These are phyloP conservation scores for Fusarium nanum DNA, from an alignment of 2,329 filamentous ascomycete genomes.

Conservation along the genomic window DNA sequence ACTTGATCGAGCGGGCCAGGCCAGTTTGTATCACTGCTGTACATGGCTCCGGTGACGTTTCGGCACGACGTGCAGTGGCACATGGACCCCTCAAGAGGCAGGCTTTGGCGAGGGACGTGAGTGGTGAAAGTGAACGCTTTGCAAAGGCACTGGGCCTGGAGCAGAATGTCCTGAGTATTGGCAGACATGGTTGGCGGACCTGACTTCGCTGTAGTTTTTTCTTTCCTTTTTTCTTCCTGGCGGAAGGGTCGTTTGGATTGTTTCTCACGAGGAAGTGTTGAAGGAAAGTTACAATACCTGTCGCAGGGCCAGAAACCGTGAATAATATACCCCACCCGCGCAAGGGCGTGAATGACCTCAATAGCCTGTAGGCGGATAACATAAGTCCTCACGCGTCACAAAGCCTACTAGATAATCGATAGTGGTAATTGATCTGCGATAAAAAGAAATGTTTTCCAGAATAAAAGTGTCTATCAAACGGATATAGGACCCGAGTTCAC, in stretches of 20 bases:
- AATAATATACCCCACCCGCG: conserved; percentile 14
- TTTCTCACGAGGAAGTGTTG: background rate
- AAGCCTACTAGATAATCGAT: background rate
- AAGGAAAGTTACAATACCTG: too few species aligned
- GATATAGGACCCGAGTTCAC: background rate
- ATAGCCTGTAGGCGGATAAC: too few species aligned
- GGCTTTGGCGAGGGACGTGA: conserved; percentile 46
- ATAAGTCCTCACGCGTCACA: background rate
- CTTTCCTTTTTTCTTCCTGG: too few species aligned
- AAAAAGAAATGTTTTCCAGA: too few species aligned
- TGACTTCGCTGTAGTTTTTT: too few species aligned
- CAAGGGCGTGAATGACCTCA: conserved; percentile 19
- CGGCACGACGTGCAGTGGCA: conserved; percentile 66
- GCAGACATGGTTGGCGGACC: background rate
- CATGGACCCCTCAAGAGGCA: conserved; percentile 56
- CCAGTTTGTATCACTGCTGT: conserved; percentile 44
- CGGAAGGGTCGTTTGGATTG: background rate
- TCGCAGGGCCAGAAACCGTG: too few species aligned
- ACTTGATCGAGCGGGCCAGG: conserved; percentile 28
- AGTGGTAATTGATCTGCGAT: background rate
- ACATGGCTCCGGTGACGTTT: conserved; percentile 58
- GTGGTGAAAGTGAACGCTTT: conserved; percentile 55
- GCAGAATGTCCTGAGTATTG: background rate
- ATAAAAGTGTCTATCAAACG: background rate
- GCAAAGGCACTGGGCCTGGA: conserved; percentile 59